A percentile compares a stretch with the other conserved stretches of the same genome.
Evolutionary conservation across 2,329 filamentous ascomycete genomes (phyloP).

Genomic region (Cordyceps cicadae): DNA sequence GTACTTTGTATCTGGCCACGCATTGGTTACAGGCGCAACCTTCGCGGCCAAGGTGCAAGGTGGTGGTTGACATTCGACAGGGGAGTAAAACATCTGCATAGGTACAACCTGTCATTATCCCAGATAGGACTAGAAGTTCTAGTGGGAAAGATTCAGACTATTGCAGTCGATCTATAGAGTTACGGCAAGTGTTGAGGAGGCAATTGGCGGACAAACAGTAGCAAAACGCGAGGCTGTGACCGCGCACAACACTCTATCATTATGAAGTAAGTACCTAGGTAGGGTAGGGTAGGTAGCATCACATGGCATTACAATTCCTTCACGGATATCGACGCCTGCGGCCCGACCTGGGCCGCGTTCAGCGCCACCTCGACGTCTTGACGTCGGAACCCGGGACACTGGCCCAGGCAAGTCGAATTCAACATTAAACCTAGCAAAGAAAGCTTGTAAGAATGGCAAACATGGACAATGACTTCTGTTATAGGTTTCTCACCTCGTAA

Average conservation of each 20-base stretch:
- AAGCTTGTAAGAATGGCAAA: neutral
- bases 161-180: too few species aligned
- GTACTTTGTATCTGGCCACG: neutral
- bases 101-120: too few species aligned
- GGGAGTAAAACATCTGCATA: too few species aligned
- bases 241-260: neutral
- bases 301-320: neutral
- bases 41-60: too few species aligned
- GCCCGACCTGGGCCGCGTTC: neutral
- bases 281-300: neutral
- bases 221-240: too few species aligned
- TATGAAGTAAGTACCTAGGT: neutral
- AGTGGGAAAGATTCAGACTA: too few species aligned
- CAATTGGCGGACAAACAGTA: too few species aligned
- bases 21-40: neutral
- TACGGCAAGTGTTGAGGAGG: too few species aligned
- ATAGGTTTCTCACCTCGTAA: neutral
- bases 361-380: constrained; percentile 12
- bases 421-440: constrained; percentile 4
- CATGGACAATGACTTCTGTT: neutral
- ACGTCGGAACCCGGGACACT: constrained; percentile 14
- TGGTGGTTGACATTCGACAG: too few species aligned
- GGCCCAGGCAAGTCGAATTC: constrained; percentile 12
- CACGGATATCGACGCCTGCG: neutral
- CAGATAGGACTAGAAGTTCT: too few species aligned